A percentile compares a stretch with the other conserved stretches of the same genome.
Evolutionary conservation across 202 grass and related monocot genomes (phyloP).

Genomic region (Dendrocalamus latiflorus): DNA sequence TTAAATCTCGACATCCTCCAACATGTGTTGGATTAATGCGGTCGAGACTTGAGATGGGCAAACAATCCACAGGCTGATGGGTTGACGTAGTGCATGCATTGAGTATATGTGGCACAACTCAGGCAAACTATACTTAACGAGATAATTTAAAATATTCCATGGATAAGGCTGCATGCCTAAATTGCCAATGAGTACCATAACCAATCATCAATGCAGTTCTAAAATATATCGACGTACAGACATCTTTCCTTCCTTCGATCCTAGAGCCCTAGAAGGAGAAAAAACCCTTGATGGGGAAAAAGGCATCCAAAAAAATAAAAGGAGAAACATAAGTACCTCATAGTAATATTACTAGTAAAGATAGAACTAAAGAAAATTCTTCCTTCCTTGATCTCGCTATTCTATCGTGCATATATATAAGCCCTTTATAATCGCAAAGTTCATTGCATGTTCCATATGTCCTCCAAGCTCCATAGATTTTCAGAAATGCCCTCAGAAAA

Average conservation of each 20-base stretch:
- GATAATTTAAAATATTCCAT: too few species aligned
- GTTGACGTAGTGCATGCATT: too few species aligned
- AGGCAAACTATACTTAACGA: too few species aligned
- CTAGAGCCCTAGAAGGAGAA: neutral
- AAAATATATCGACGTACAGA: neutral
- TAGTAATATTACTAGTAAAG: neutral
- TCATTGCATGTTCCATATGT: slow-evolving; percentile 53
- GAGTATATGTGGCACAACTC: too few species aligned
- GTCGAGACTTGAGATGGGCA: too few species aligned
- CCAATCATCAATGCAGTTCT: neutral
- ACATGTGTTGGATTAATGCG: too few species aligned
- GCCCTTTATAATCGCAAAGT: neutral
- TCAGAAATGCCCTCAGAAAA: slow-evolving; percentile 33
- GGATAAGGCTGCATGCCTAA: too few species aligned
- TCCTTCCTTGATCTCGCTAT: too few species aligned
- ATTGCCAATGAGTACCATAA: neutral
- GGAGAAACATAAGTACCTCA: neutral
- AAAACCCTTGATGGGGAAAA: neutral
- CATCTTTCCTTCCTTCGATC: neutral
- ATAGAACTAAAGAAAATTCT: neutral
- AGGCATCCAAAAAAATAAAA: neutral
- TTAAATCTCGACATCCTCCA: too few species aligned
- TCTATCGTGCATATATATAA: neutral
- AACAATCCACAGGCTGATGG: too few species aligned
- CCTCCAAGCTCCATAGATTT: slow-evolving; percentile 45